These are phyloP conservation scores for Saccharomycopsis fibuligera DNA, from an alignment of 805 yeast genomes.

Conservation along the genomic window DNA sequence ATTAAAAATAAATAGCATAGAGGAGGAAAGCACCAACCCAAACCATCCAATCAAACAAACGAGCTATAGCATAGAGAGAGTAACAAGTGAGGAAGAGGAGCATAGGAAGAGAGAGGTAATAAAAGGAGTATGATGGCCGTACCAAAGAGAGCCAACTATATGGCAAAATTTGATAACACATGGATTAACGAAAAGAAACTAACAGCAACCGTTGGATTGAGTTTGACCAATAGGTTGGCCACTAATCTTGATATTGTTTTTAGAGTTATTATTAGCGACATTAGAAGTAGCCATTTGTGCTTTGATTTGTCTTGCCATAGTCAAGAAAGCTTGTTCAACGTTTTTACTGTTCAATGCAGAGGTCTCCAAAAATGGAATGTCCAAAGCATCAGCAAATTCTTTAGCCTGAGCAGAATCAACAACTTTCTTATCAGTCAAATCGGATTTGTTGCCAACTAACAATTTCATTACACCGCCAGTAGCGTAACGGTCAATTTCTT, in stretches of 20 bases:
- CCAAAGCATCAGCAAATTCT: slow-evolving; percentile 94
- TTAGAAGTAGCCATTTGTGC: slow-evolving; percentile 76
- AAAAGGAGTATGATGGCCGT: no score
- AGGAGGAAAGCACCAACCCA: no score
- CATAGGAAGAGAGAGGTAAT: no score
- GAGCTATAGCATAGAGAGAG: no score
- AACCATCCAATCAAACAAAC: no score
- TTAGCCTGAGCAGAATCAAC: slow-evolving; percentile 95
- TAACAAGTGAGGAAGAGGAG: no score
- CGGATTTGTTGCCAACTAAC: slow-evolving; percentile 95
- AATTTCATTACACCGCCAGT: slow-evolving; percentile 95
- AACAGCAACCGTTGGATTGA: slow-evolving; percentile 15
- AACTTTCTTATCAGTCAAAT: slow-evolving; percentile 85
- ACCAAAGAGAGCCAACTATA: no score
- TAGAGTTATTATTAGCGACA: slow-evolving; percentile 38
- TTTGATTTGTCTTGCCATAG: slow-evolving; percentile 98
- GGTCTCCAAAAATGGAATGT: slow-evolving; percentile 93
- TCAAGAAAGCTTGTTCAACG: slow-evolving; percentile 96
- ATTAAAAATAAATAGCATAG: no score
- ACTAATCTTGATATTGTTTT: no score
- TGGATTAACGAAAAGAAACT: no score
- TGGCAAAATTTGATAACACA: no score
- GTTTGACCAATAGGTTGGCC: slow-evolving; percentile 25
- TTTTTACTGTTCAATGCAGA: slow-evolving; percentile 92
- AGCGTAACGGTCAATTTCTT: slow-evolving; percentile 97